Evolutionary conservation across 2,329 filamentous ascomycete genomes (phyloP).

Genomic region (Cladosporium sp.): DNA sequence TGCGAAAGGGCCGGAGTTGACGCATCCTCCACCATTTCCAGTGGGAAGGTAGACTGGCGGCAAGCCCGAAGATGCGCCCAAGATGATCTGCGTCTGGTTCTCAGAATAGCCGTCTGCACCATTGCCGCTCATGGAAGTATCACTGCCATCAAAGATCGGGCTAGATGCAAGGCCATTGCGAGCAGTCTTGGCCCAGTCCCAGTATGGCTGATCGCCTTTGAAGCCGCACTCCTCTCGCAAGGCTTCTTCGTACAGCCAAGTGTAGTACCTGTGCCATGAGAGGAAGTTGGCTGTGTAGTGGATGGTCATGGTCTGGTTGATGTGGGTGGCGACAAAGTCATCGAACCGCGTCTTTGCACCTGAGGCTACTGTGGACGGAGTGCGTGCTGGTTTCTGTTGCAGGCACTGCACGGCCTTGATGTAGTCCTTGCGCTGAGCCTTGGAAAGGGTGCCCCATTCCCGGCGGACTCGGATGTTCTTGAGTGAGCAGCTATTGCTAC

Average conservation of each 20-base stretch:
- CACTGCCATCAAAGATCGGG: conserved; percentile 54
- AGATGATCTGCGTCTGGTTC: neutral
- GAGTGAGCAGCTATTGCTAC: conserved; percentile 15
- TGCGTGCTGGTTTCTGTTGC: conserved; percentile 14
- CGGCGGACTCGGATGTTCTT: conserved; percentile 36
- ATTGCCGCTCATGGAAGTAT: conserved; percentile 36
- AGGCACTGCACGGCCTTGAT: conserved; percentile 19
- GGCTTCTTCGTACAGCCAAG: conserved; percentile 39
- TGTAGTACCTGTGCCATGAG: conserved; percentile 42
- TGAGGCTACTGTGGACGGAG: conserved; percentile 13
- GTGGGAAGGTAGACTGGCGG: conserved; percentile 36
- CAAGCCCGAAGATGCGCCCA: conserved; percentile 15
- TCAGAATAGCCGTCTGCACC: conserved; percentile 19
- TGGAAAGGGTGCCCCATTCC: conserved; percentile 37
- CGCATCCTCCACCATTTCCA: conserved; percentile 52
- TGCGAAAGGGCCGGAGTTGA: conserved; percentile 48
- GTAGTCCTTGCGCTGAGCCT: conserved; percentile 20
- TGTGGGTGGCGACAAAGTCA: conserved; percentile 28
- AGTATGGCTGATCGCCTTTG: conserved; percentile 40
- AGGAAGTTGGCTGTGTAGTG: conserved; percentile 32
- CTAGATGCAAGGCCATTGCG: conserved; percentile 39
- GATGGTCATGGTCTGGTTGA: conserved; percentile 22
- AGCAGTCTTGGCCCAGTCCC: conserved; percentile 49
- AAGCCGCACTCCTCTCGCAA: conserved; percentile 43
- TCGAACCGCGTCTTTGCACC: conserved; percentile 27